Percentiles rank a stretch among this genome's conserved stretches.
These are phyloP conservation scores for Acmispon strigosus DNA, from an alignment of 306 rosid species.

Conservation along the genomic window DNA sequence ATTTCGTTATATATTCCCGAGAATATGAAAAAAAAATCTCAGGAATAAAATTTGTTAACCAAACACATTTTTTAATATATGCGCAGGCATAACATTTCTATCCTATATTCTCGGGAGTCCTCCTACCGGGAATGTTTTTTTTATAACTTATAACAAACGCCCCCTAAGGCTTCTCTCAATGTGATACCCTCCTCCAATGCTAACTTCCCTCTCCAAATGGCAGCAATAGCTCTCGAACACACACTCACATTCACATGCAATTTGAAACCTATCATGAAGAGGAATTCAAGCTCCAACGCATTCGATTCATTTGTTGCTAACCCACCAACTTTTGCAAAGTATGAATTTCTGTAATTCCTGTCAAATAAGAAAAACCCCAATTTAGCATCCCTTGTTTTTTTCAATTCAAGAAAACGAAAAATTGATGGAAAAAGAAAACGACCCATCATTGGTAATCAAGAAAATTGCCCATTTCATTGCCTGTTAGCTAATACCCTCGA, in stretches of 20 bases:
- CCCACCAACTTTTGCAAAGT: conserved; percentile 91
- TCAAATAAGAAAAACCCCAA: background rate
- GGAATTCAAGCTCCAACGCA: conserved; percentile 71
- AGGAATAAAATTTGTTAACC: no score
- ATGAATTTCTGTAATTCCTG: conserved; percentile 90
- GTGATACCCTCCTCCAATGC: conserved; percentile 92
- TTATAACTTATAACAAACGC: no score
- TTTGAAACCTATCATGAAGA: conserved; percentile 87
- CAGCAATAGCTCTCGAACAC: conserved; percentile 92
- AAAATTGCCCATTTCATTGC: conserved; percentile 9
- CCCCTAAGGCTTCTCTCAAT: conserved; percentile 76
- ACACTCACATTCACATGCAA: conserved; percentile 93
- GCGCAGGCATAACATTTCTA: no score
- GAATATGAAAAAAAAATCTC: no score
- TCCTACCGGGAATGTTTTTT: no score
- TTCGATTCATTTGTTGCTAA: conserved; percentile 64
- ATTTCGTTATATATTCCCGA: no score
- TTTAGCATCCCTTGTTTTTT: conserved; percentile 13
- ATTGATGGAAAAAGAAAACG: background rate
- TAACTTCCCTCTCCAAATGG: conserved; percentile 92
- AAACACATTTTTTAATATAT: no score
- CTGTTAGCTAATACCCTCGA: conserved; percentile 10
- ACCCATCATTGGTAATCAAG: no score
- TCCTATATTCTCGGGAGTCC: no score
- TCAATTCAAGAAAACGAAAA: background rate